Evolutionary conservation across 2,329 filamentous ascomycete species (phyloP), one percentile per base, ranked within the genome.

Genomic region (Fusarium clavum): DNA sequence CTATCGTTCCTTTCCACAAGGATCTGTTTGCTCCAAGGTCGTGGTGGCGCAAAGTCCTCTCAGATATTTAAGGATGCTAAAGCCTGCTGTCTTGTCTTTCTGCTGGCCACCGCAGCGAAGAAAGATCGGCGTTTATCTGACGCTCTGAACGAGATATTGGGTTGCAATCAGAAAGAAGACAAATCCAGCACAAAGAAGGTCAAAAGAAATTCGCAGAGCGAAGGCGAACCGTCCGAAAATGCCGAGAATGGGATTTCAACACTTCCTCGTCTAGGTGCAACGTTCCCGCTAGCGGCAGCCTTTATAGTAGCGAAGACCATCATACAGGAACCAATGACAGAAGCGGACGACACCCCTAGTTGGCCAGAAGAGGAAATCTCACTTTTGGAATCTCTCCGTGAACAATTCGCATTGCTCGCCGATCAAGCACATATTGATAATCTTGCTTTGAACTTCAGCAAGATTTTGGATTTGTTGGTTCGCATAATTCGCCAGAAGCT

Each of bases 291-390:
- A 57, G 71, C 66, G 41, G 69, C 72, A 30, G 60, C 70, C 22
- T 76, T 76, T 38, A 58, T 61, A 25, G 47, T 76, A 16, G 70
- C 67, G 30, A 75, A 55, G 43, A 51, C 48, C 8, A 52, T 64
- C n/a, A 40, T 62, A 14, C 38, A 57, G 11, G 69, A 69, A 38
- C 72, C 74, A 71, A 69, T 72, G 5, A 16, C 47, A 59, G 52
- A 58, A 5, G 18, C 48, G 10, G 65, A 73, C 14, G 52, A 45
- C n/a, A 25, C 44, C 29, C 44, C 58, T 7, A 34, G 45, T 27
- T 61, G 51, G 18, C 64, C 64, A 32, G 72, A 76, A 68, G 73
- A 76, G 65, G 72, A 75, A 70, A 69, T 75, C 16, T 47, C 55
- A n/a, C 57, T 76, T 16, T 53, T 76, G 20, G 72, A 76, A 47